Evolutionary conservation across 352 stramenopile genomes (phyloP).

Genomic region (Elongisporangium prolatum): DNA sequence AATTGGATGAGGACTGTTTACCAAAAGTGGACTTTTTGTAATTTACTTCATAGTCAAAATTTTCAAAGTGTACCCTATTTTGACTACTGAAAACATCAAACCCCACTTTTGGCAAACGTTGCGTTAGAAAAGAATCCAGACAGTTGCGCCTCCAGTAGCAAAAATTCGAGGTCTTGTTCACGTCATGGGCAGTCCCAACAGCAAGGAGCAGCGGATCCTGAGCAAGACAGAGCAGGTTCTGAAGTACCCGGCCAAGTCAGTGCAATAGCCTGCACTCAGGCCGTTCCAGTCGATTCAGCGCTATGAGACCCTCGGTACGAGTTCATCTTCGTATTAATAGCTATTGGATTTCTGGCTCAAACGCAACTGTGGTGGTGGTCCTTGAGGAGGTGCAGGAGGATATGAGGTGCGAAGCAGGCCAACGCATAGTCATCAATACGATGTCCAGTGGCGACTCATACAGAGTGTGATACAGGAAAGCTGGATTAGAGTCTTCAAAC

Average conservation of each 20-base stretch:
- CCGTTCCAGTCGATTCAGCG: background rate
- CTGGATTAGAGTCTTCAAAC: conserved; percentile 41
- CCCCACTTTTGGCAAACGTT: too few species aligned
- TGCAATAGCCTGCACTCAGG: background rate
- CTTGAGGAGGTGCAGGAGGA: background rate
- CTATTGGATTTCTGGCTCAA: background rate
- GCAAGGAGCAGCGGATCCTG: background rate
- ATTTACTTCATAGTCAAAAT: too few species aligned
- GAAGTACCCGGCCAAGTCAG: background rate
- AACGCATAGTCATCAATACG: background rate
- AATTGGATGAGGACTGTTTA: background rate
- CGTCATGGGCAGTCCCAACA: background rate
- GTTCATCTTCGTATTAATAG: too few species aligned
- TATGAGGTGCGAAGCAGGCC: background rate
- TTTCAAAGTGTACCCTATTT: too few species aligned
- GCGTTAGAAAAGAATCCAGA: background rate
- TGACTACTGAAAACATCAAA: too few species aligned
- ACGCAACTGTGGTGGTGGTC: background rate
- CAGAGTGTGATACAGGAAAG: conserved; percentile 5
- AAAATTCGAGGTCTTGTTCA: background rate
- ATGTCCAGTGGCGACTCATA: background rate
- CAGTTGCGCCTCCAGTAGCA: background rate
- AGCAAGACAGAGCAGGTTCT: background rate
- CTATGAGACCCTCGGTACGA: background rate
- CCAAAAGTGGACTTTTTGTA: too few species aligned